phyloP scores from a whole-genome alignment of 495 filamentous ascomycete genomes.

The Penicillium chermesinum region DNA sequence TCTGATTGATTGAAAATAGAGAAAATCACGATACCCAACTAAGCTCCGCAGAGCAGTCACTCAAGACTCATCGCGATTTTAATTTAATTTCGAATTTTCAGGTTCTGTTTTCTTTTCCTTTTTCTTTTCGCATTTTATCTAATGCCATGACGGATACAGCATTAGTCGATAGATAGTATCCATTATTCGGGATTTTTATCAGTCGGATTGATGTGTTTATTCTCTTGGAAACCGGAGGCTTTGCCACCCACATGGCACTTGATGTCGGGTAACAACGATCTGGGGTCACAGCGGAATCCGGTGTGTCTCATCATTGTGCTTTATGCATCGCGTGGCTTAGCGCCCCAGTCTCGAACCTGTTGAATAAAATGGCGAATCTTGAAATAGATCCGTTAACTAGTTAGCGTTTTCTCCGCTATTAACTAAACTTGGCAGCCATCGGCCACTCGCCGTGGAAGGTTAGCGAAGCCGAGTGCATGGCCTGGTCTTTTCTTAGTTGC shows the following conservation, averaged over 20 bases:
- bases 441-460: background rate
- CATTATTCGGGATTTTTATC: background rate
- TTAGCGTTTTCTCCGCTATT: too few species aligned
- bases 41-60: too few species aligned
- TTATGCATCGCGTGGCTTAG: too few species aligned
- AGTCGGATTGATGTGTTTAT: conserved; percentile 10
- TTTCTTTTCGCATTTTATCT: too few species aligned
- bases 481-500: background rate
- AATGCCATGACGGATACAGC: too few species aligned
- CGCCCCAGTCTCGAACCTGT: too few species aligned
- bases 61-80: too few species aligned
- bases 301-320: conserved; percentile 14
- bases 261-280: conserved; percentile 1
- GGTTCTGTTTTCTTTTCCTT: too few species aligned
- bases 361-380: background rate
- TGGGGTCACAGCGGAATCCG: background rate
- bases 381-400: background rate
- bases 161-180: background rate
- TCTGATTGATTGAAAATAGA: too few species aligned
- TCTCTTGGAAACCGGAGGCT: conserved; percentile 12
- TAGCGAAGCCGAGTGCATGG: background rate
- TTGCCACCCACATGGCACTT: conserved; percentile 17
- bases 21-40: too few species aligned
- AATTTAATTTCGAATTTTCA: too few species aligned
- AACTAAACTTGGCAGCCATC: too few species aligned